A percentile compares a stretch with the other conserved stretches of the same genome.
Evolutionary conservation across 768 basidiomycete genomes (phyloP).

Genomic region (Auricularia auricula-judae): DNA sequence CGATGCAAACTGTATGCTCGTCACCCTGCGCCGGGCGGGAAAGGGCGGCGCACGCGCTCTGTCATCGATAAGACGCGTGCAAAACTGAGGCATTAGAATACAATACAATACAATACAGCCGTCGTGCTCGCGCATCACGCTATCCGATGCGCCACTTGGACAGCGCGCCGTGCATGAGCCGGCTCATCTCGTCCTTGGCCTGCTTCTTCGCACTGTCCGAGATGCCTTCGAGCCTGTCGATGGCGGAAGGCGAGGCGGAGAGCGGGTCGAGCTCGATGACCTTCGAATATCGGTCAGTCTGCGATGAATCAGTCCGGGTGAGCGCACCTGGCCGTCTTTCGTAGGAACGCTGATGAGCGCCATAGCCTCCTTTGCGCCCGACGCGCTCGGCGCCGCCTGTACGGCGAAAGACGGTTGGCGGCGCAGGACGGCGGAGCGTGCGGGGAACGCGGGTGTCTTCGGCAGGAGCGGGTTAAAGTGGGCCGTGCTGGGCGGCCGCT

Average conservation of each 20-base stretch:
- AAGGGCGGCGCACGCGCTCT: too few relatives aligned
- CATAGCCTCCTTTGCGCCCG: conserved; percentile 10
- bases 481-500: conserved; percentile 41
- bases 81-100: too few relatives aligned
- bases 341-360: conserved; percentile 71
- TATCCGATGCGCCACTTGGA: conserved; percentile 60
- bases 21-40: too few relatives aligned
- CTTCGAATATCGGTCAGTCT: neutral
- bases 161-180: conserved; percentile 59
- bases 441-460: conserved; percentile 41
- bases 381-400: neutral
- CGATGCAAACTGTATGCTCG: too few relatives aligned
- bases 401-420: neutral
- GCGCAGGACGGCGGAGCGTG: neutral
- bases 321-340: conserved; percentile 57
- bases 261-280: conserved; percentile 71
- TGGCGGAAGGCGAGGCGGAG: conserved; percentile 52
- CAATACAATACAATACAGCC: too few relatives aligned
- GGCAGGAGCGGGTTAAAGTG: conserved; percentile 64
- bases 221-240: conserved; percentile 71
- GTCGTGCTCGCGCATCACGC: neutral
- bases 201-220: conserved; percentile 75
- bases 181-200: conserved; percentile 64
- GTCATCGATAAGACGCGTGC: too few relatives aligned
- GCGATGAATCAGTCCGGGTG: neutral